These are phyloP conservation scores for Geoglossum glabrum DNA, from an alignment of 495 filamentous ascomycete genomes.

Conservation along the genomic window DNA sequence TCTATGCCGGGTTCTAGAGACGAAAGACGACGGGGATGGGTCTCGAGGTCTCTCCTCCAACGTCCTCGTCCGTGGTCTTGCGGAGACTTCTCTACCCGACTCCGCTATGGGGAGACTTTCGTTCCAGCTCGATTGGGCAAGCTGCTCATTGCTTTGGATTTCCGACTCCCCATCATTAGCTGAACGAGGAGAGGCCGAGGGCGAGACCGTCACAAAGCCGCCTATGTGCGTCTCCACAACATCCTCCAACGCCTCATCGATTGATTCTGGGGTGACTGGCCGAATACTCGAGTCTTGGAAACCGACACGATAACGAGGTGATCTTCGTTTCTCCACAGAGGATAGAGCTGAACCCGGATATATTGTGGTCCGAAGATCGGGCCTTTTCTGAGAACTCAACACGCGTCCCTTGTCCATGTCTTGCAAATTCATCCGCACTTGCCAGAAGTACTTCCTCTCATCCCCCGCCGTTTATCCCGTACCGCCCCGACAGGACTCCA, in stretches of 20 bases:
- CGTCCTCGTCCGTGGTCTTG: conserved; percentile 16
- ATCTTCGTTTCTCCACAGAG: not conserved
- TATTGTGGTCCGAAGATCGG: not conserved
- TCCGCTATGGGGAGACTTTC: not conserved
- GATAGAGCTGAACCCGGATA: not conserved
- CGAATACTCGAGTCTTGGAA: conserved; percentile 1
- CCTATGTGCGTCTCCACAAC: not conserved
- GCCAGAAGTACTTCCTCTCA: not conserved
- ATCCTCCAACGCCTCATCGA: not conserved
- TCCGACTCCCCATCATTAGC: not conserved
- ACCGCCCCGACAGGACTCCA: not conserved
- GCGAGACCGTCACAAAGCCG: not conserved
- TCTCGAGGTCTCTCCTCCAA: conserved; percentile 10
- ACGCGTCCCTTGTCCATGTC: not conserved
- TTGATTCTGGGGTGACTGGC: not conserved
- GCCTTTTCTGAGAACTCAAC: not conserved
- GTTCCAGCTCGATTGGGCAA: not conserved
- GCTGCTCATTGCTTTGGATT: not conserved
- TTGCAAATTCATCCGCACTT: not conserved
- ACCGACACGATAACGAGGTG: not conserved
- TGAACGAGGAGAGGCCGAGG: not conserved
- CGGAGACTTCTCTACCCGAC: not conserved
- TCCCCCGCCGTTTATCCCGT: not conserved
- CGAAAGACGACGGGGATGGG: conserved; percentile 13
- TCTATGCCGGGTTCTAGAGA: conserved; percentile 16